Conservation (phyloP, 805 yeast genomes). For the Ogataea polymorpha region DNA sequence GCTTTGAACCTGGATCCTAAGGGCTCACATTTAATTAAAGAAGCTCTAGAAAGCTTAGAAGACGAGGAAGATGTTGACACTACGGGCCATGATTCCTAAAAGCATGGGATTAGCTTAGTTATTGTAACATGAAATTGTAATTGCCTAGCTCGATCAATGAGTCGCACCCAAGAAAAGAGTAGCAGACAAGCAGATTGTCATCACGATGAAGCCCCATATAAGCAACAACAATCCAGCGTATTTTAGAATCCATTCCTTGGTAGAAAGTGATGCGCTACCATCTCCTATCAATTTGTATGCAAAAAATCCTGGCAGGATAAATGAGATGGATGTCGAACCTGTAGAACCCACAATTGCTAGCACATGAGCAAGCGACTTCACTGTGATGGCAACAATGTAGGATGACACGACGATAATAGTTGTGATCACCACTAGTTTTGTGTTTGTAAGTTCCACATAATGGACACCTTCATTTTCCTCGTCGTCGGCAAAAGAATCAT, state of each 20-base stretch:
- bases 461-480: constrained; percentile 19
- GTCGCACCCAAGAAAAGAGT: constrained; percentile 34
- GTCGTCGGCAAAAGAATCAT: constrained; percentile 16
- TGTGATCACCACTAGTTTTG: constrained; percentile 39
- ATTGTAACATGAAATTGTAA: constrained; percentile 12
- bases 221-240: constrained; percentile 52
- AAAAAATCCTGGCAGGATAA: constrained; percentile 84
- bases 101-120: not conserved
- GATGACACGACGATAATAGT: constrained; percentile 46
- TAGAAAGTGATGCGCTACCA: constrained; percentile 22
- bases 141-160: constrained; percentile 17
- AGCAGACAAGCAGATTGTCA: constrained; percentile 57
- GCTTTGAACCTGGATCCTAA: constrained; percentile 92
- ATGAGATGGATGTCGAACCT: constrained; percentile 88
- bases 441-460: constrained; percentile 23
- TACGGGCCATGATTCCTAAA: constrained; percentile 14
- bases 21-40: constrained; percentile 80
- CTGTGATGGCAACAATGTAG: constrained; percentile 61
- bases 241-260: constrained; percentile 36
- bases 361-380: constrained; percentile 74
- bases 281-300: constrained; percentile 71
- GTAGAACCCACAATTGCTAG: constrained; percentile 89
- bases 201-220: constrained; percentile 68
- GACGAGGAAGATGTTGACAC: constrained; percentile 19
- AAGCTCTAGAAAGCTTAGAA: constrained; percentile 63